Conservation (phyloP, 805 yeast genomes). For the Saturnispora zaruensis region DNA sequence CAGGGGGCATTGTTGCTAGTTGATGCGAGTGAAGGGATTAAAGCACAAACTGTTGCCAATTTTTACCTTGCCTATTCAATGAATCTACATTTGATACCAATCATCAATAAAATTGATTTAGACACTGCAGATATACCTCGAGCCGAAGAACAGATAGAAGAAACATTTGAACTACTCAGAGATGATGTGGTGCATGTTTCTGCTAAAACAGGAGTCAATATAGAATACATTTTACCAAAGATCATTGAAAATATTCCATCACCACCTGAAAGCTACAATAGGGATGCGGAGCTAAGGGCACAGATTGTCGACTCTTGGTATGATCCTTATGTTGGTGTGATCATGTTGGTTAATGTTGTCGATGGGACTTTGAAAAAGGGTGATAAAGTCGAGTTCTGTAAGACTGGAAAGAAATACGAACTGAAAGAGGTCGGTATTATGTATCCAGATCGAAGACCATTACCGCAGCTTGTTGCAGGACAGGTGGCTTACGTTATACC, state of each 20-base stretch:
- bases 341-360: conserved; percentile 71
- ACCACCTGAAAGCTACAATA: conserved; percentile 36
- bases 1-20: conserved; percentile 86
- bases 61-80: conserved; percentile 82
- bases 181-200: conserved; percentile 76
- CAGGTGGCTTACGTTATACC: conserved; percentile 94
- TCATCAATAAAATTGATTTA: conserved; percentile 84
- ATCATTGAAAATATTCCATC: conserved; percentile 72
- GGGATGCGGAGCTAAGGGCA: conserved; percentile 50
- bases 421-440: conserved; percentile 90
- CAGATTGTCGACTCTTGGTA: conserved; percentile 97
- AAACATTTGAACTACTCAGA: conserved; percentile 69
- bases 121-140: conserved; percentile 77
- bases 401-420: conserved; percentile 69
- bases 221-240: conserved; percentile 70
- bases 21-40: conserved; percentile 95
- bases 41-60: conserved; percentile 98
- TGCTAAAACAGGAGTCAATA: conserved; percentile 85
- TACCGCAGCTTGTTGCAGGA: conserved; percentile 65
- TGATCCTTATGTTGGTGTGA: conserved; percentile 86
- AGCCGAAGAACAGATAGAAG: conserved; percentile 78
- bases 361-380: conserved; percentile 78
- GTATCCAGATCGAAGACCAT: conserved; percentile 79
- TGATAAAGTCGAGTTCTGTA: conserved; percentile 67
- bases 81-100: conserved; percentile 75